Base-by-base conservation (phyloP, 2,329 filamentous ascomycete genomes). In the Elsinoe ampelina region DNA sequence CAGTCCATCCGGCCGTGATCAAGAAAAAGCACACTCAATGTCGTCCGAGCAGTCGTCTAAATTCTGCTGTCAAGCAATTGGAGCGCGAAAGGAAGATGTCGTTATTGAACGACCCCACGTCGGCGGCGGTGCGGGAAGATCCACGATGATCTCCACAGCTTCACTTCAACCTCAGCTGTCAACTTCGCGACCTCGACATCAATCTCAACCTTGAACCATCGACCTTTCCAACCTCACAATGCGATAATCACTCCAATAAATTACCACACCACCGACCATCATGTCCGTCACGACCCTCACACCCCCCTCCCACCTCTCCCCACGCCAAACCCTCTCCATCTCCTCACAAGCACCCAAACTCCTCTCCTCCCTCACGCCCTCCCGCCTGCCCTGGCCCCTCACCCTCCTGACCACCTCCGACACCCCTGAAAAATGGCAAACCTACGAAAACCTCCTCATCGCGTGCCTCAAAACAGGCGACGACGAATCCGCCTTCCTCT, bases 391-490 rank as follows among this genome's bases (percentile, higher is more conserved):
- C 26, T 81, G 75, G 70, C 79, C 75, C 50, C 71, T 80, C 54
- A 78, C 73, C 6, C 68, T 79, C 54, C 71, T 81, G 63, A 68
- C 73, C 58, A 72, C 73, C 39, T 68, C 71, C 30, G 91, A 96
- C 69, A 84, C 84, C 0, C 78, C 87, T 56, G 89, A 95, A 62
- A 78, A 88, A 67, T 97, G 92, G 90, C 80, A 80, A 13, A 82
- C 82, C 42, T 87, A 93, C 71, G 92, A 97, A 73, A 93, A 95
- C 68, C 79, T 97, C 15, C 76, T 97, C 63, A 75, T 93, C 34
- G 83, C 89, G 30, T 93, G 88, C 66, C 80, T 98, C 36, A 86
- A 88, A 52, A 90, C 88, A 0, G 87, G 88, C 55, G 88, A 97
- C 70, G 86, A 95, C 64, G 75, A 82, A 61, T 82, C 87, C 20